Evolutionary conservation across 208 protist species (phyloP).

Genomic region (Leishmania lainsoni): DNA sequence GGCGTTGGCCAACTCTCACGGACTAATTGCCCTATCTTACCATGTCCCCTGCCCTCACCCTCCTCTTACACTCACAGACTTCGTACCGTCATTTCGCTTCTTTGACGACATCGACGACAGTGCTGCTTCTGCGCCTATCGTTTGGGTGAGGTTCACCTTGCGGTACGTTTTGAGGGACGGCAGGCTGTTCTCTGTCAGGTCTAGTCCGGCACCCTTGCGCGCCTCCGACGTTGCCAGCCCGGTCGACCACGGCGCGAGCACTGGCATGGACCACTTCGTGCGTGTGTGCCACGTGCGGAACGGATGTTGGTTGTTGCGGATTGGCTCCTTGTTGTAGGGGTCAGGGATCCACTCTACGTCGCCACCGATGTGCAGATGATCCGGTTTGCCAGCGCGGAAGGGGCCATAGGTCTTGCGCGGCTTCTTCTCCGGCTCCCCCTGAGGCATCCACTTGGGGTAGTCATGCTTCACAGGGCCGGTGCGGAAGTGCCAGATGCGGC

Average conservation of each 20-base stretch:
- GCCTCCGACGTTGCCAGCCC: slow-evolving; percentile 82
- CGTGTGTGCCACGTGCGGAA: slow-evolving; percentile 91
- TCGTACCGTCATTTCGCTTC: background rate
- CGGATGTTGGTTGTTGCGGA: slow-evolving; percentile 62
- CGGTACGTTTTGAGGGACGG: slow-evolving; percentile 63
- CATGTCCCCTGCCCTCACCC: background rate
- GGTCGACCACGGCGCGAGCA: slow-evolving; percentile 79
- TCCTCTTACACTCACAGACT: background rate
- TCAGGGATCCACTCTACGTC: slow-evolving; percentile 88
- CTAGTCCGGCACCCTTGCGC: slow-evolving; percentile 54
- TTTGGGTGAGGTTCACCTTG: slow-evolving; percentile 68
- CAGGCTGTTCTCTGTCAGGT: slow-evolving; percentile 61
- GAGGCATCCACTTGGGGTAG: slow-evolving; percentile 82
- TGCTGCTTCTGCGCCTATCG: slow-evolving; percentile 79
- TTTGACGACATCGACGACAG: slow-evolving; percentile 47
- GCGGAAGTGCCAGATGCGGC: slow-evolving; percentile 77
- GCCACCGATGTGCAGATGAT: slow-evolving; percentile 51
- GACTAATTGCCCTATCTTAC: background rate
- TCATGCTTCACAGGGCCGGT: slow-evolving; percentile 69
- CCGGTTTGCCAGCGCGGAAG: slow-evolving; percentile 78
- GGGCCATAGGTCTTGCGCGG: slow-evolving; percentile 56
- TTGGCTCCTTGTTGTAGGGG: slow-evolving; percentile 64
- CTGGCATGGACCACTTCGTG: slow-evolving; percentile 90
- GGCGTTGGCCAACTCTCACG: background rate
- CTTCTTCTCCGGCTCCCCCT: slow-evolving; percentile 63